Percentiles rank a stretch among this genome's conserved stretches.
phyloP scores from a whole-genome alignment of 2,329 filamentous ascomycete genomes.

The Calonectria naviculata region DNA sequence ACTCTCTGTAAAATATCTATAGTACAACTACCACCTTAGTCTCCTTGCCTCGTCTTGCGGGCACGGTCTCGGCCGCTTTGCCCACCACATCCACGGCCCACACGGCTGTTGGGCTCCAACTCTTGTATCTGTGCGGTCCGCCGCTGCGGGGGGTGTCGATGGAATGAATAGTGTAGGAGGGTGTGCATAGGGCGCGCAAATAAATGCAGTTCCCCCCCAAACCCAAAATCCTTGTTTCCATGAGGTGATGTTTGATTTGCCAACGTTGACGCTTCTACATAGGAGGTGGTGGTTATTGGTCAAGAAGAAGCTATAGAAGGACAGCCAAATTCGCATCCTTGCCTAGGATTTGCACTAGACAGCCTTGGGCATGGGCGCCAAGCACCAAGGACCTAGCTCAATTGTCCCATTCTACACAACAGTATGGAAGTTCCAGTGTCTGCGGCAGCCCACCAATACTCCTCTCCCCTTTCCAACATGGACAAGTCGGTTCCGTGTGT shows the following conservation, averaged over 20 bases:
- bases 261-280: not conserved
- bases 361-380: not conserved
- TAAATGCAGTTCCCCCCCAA: slow-evolving; percentile 40
- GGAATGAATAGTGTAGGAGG: slow-evolving; percentile 46
- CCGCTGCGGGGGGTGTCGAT: slow-evolving; percentile 36
- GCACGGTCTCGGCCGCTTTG: slow-evolving; percentile 12
- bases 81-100: slow-evolving; percentile 17
- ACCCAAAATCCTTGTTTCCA: not conserved
- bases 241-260: not conserved
- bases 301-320: not conserved
- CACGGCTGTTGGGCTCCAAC: slow-evolving; percentile 27
- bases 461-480: not conserved
- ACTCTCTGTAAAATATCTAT: slow-evolving; percentile 83
- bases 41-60: slow-evolving; percentile 34
- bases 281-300: not conserved
- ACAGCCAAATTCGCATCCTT: not conserved
- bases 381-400: not conserved
- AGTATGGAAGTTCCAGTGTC: not conserved
- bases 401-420: not conserved
- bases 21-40: slow-evolving; percentile 42
- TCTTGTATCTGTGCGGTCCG: slow-evolving; percentile 32
- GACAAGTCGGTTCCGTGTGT: not conserved
- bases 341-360: not conserved
- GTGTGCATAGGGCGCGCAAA: slow-evolving; percentile 41
- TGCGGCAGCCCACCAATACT: not conserved